Conservation (phyloP, 2,329 filamentous ascomycete genomes). For the Calonectria ilicicola region DNA sequence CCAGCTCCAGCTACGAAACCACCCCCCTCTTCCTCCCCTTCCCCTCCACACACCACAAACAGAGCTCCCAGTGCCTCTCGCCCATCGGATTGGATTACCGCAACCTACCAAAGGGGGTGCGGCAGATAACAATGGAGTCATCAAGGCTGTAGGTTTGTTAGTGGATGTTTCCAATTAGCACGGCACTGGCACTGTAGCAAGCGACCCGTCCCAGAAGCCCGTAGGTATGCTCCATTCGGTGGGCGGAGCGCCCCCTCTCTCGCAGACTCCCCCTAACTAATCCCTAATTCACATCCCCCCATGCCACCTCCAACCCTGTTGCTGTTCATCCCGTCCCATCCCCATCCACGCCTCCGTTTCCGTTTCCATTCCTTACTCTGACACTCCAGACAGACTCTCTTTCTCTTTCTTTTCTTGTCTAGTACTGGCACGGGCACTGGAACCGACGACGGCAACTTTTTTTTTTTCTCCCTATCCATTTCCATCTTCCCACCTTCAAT, state of each 20-base stretch:
- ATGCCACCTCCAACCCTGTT: slow-evolving; percentile 26
- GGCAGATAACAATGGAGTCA: background rate
- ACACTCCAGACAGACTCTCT: slow-evolving; percentile 22
- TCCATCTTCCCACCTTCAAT: slow-evolving; percentile 22
- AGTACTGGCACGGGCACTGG: slow-evolving; percentile 21
- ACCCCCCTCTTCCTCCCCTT: background rate
- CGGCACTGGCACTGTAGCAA: slow-evolving; percentile 2
- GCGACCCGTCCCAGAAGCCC: slow-evolving; percentile 3
- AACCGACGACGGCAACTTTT: slow-evolving; percentile 16
- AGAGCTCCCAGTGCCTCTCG: slow-evolving; percentile 1
- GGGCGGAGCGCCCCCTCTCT: slow-evolving; percentile 5
- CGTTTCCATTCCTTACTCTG: slow-evolving; percentile 35
- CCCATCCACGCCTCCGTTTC: slow-evolving; percentile 32
- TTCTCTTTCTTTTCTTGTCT: slow-evolving; percentile 32
- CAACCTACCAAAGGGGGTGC: background rate
- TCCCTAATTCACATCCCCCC: slow-evolving; percentile 25
- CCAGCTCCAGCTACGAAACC: slow-evolving; percentile 9
- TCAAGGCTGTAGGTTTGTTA: slow-evolving; percentile 15
- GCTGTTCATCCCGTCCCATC: slow-evolving; percentile 40
- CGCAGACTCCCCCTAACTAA: slow-evolving; percentile 26
- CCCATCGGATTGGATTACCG: background rate
- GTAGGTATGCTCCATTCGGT: slow-evolving; percentile 11
- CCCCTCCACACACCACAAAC: background rate
- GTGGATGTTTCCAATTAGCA: slow-evolving; percentile 20
- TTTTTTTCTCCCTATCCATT: slow-evolving; percentile 22